Evolutionary conservation across 192 early-diverging fungal species (phyloP), one percentile per base, ranked within the genome.

Genomic region (Coemansia guatemalensis): DNA sequence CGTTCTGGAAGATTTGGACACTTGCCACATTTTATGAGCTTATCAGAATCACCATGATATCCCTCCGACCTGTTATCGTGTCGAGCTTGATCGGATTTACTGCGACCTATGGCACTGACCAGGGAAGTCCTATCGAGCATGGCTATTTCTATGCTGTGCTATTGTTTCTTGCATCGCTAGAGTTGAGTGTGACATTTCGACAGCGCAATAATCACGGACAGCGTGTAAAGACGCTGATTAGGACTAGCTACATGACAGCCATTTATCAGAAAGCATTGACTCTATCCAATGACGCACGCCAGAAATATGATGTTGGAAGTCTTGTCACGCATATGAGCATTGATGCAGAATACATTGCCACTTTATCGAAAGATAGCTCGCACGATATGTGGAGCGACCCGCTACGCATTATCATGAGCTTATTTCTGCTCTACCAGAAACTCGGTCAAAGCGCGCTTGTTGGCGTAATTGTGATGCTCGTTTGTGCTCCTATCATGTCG

Each of bases 131-230:
- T 4, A 60, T 90, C 8, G 88, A 90, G 25, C 70, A 88, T 39
- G 95, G 96, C 33, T 86, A 92, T 64, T 73, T 85, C 29, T 94
- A 95, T 60, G 93, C 95, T 24, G 29, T 84, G 3, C 62, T 87
- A 25, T 96, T 99, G 93, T 87, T 99, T 54, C 17, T 84, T 7
- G 86, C 88, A 27, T 91, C 93, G 63, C 59, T 91, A 18, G 65
- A 83, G 7, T 94, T 97, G 73, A 93, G 92, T 0, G 73, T 90
- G 41, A 80, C 95, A 5, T 83, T 95, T 53, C 92, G 95, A 71
- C 94, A 95, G 69, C 96, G 96, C 81, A 96, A 96, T 76, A 88
- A 90, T 58, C 83, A 90, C 52, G 92, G 90, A 65, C 85, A 92
- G 67, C 80, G 84, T 18, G 88, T 88, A 14, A 93, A 92, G 54